Evolutionary conservation across 1,284 basidiomycete species (phyloP).

Genomic region (Cystobasidium sp.): DNA sequence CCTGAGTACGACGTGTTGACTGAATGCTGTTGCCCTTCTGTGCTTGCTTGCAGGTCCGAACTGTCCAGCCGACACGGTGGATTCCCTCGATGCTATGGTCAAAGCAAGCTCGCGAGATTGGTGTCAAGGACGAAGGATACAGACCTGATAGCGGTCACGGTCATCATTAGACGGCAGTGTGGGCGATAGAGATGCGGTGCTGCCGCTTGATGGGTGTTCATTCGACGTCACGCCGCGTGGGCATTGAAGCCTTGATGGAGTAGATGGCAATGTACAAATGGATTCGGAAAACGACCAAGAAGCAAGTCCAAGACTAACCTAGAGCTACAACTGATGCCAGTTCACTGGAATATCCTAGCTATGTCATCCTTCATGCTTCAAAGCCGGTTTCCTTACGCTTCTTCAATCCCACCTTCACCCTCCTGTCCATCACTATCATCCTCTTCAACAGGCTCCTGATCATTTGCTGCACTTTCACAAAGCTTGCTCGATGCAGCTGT

Average conservation of each 20-base stretch:
- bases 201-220: not conserved
- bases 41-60: conserved; percentile 53
- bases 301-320: not conserved
- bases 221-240: not conserved
- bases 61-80: conserved; percentile 59
- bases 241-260: not conserved
- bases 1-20: too few relatives aligned
- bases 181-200: not conserved
- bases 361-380: not conserved
- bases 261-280: conserved; percentile 15
- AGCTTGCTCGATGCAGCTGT: conserved; percentile 34
- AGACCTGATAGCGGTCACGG: conserved; percentile 17
- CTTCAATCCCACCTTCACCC: conserved; percentile 31
- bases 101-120: conserved; percentile 51
- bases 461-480: conserved; percentile 25
- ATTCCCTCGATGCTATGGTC: conserved; percentile 59
- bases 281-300: not conserved
- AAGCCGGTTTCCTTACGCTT: not conserved
- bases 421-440: conserved; percentile 29
- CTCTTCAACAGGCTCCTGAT: conserved; percentile 39
- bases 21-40: not conserved
- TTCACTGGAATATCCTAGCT: not conserved
- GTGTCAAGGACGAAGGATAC: conserved; percentile 51
- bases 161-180: not conserved
- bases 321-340: not conserved